These are phyloP conservation scores for Starmerella asiatica DNA, from an alignment of 805 yeast species.

Conservation along the genomic window DNA sequence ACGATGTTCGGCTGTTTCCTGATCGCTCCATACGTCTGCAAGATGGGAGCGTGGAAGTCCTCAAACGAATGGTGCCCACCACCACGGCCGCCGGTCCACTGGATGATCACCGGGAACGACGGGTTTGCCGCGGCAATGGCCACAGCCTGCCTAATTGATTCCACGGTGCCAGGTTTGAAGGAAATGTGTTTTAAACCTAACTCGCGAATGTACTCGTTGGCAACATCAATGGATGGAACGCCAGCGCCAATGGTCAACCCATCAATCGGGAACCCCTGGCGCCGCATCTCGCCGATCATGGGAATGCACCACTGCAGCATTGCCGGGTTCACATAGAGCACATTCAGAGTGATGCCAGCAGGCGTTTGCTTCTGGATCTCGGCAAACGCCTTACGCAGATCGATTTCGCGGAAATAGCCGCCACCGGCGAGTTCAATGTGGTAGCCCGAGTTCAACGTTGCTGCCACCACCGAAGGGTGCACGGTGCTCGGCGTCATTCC, in stretches of 20 bases:
- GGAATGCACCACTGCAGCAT: constrained; percentile 99
- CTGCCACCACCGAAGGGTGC: constrained; percentile 84
- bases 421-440: constrained; percentile 98
- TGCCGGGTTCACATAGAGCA: constrained; percentile 92
- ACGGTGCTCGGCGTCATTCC: constrained; percentile 99
- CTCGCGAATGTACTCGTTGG: constrained; percentile 86
- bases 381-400: constrained; percentile 63
- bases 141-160: constrained; percentile 74
- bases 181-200: constrained; percentile 89
- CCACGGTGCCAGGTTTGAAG: constrained; percentile 95
- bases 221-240: constrained; percentile 96
- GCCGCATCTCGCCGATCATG: constrained; percentile 74
- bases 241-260: constrained; percentile 98
- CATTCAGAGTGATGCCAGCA: constrained; percentile 77
- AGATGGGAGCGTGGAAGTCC: constrained; percentile 95
- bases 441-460: constrained; percentile 90
- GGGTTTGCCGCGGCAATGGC: constrained; percentile 93
- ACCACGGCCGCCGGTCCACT: constrained; percentile 99
- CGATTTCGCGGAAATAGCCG: constrained; percentile 72
- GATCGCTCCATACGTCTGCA: constrained; percentile 89
- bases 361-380: constrained; percentile 63
- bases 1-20: constrained; percentile 84
- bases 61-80: constrained; percentile 99
- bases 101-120: constrained; percentile 86
- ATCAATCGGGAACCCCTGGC: constrained; percentile 88